Base-by-base conservation (phyloP, 2,329 filamentous ascomycete genomes). In the Aspergillus tanneri region DNA sequence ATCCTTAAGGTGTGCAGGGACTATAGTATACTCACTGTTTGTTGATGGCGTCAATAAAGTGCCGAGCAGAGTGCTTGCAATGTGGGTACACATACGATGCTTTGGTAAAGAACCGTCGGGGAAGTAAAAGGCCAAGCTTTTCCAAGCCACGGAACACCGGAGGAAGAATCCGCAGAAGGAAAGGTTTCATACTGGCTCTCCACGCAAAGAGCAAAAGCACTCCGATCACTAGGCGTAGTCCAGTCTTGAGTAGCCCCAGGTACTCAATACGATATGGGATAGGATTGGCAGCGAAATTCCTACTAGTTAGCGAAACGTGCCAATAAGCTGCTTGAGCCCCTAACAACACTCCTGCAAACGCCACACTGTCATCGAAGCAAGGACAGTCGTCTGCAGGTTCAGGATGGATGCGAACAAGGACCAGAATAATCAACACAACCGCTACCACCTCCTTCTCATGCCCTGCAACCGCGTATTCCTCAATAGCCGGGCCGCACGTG, bases 381-480 rank as follows among this genome's bases (percentile, higher is more conserved):
- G 92, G 92, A 59, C 93, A 99, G 67, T 96, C 90, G 66, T 99
- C 93, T 1, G 90, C 93, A 0, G 93, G 93, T 63, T 99, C 93
- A 0, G 93, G 93, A 63, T 99, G 92, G 24, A 96, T 85, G 48
- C 92, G 84, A 19, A 97, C 87, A 6, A 96, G 77, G 6, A 86
- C 72, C 47, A 93, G 77, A 37, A 96, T 82, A 16, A 85, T 64
- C 12, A 90, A 57, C 2, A 84, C 78, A 1, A 87, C 76, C 11
- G 86, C 68, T 0, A 85, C 61, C 2, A 89, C 81, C 9, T 84
- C 83, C n/a, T 77, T 67, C 74, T 83, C 85, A 18, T 78, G 77
- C 50, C 82, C 84, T 14, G 77, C 76, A 53, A 85, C 78, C 56
- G 96, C 78, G 72, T 84, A 92, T 14, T 77, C 71, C 56, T 95